A percentile compares a stretch with the other conserved stretches of the same genome.
phyloP scores from a whole-genome alignment of 805 yeast species.

The Middelhovenomyces tepae region DNA sequence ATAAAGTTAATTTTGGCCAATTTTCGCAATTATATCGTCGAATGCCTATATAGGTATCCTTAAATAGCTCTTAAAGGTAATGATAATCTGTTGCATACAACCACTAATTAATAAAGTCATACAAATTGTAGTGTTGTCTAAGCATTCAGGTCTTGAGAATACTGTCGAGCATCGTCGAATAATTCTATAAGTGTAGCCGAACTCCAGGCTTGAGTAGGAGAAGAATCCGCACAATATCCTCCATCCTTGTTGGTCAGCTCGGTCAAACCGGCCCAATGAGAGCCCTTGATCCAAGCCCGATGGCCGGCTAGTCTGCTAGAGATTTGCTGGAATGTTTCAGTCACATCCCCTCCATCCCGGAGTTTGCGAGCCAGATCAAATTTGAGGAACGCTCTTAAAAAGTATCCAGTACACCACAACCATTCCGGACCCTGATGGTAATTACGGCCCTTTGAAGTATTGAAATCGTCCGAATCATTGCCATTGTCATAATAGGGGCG shows the following conservation, averaged over 20 bases:
- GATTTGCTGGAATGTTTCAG: conserved; percentile 48
- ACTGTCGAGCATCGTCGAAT: conserved; percentile 41
- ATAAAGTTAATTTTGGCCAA: too few species aligned
- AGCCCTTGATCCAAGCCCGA: conserved; percentile 58
- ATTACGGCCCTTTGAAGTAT: conserved; percentile 90
- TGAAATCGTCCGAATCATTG: conserved; percentile 76
- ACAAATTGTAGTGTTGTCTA: too few species aligned
- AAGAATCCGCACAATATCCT: conserved; percentile 68
- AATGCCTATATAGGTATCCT: too few species aligned
- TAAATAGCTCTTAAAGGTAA: too few species aligned
- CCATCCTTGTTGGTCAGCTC: conserved; percentile 91
- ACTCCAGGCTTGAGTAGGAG: conserved; percentile 98
- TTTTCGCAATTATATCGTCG: too few species aligned
- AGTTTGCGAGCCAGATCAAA: conserved; percentile 40
- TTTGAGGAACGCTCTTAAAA: conserved; percentile 63
- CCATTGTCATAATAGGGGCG: conserved; percentile 81
- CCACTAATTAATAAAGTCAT: too few species aligned
- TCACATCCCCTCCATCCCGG: conserved; percentile 33
- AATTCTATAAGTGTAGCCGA: conserved; percentile 76
- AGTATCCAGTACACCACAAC: conserved; percentile 90
- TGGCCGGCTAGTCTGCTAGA: conserved; percentile 56
- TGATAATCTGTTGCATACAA: too few species aligned
- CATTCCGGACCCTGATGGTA: conserved; percentile 99
- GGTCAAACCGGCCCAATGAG: conserved; percentile 89
- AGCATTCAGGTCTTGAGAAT: neutral